Percentiles rank a stretch among this genome's conserved stretches.
These are phyloP conservation scores for Arthrobotrys megalospora DNA, from an alignment of 2,329 filamentous ascomycete species.

Conservation along the genomic window DNA sequence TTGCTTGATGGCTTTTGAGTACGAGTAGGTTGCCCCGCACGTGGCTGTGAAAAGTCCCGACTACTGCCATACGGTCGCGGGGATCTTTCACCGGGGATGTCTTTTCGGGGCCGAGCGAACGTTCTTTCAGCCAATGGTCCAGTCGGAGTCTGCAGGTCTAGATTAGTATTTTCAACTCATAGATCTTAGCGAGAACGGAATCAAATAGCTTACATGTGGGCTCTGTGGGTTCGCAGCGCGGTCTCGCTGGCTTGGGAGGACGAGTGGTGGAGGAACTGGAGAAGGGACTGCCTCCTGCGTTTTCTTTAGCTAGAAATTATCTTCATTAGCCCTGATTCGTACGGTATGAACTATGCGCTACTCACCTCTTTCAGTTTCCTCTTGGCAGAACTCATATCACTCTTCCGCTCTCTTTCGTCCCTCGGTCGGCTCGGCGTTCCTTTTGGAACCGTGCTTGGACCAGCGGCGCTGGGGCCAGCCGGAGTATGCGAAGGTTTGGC, in stretches of 20 bases:
- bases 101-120: no score
- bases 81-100: neutral
- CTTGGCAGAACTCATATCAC: neutral
- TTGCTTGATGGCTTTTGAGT: neutral
- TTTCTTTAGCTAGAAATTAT: neutral
- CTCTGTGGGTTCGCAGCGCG: neutral
- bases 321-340: neutral
- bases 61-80: neutral
- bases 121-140: neutral
- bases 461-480: neutral
- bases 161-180: neutral
- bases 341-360: neutral
- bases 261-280: neutral
- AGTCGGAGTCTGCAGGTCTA: neutral
- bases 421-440: neutral
- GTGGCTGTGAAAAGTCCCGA: neutral
- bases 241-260: conserved; percentile 8
- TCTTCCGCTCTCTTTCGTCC: neutral
- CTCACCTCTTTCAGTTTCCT: neutral
- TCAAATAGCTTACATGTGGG: neutral
- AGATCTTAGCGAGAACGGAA: neutral
- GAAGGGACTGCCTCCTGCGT: neutral
- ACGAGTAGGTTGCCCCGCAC: neutral
- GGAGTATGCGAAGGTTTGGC: neutral
- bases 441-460: neutral